Conservation (phyloP, 1,284 basidiomycete species). For the Ceratobasidium sp. region DNA sequence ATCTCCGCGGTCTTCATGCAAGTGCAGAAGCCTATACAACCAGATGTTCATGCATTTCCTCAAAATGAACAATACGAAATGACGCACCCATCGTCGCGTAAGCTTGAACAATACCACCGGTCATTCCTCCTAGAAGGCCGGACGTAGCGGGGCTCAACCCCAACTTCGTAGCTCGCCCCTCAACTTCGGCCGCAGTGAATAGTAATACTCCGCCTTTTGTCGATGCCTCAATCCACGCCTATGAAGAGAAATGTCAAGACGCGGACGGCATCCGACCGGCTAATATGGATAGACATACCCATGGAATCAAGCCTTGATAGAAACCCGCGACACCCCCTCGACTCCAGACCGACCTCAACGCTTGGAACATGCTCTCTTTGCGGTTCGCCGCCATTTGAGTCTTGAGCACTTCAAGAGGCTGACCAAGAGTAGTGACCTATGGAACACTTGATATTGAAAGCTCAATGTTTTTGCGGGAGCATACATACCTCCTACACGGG, state of each 20-base stretch:
- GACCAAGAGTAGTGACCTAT: slow-evolving; percentile 94
- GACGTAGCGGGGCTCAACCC: slow-evolving; percentile 82
- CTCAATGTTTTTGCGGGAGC: not conserved
- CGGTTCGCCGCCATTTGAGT: slow-evolving; percentile 98
- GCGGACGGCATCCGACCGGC: slow-evolving; percentile 27
- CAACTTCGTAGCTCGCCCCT: slow-evolving; percentile 67
- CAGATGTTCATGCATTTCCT: not conserved
- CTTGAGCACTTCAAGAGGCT: slow-evolving; percentile 98
- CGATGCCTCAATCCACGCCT: slow-evolving; percentile 99
- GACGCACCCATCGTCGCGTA: slow-evolving; percentile 98
- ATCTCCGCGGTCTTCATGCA: slow-evolving; percentile 99
- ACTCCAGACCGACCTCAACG: slow-evolving; percentile 85
- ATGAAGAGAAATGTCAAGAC: slow-evolving; percentile 37
- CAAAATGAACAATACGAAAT: not conserved
- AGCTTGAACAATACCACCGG: slow-evolving; percentile 96
- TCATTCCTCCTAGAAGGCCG: slow-evolving; percentile 95
- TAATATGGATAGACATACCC: slow-evolving; percentile 65
- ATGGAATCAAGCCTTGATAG: slow-evolving; percentile 99
- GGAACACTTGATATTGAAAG: slow-evolving; percentile 38
- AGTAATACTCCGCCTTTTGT: slow-evolving; percentile 97
- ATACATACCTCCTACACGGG: slow-evolving; percentile 57
- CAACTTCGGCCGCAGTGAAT: slow-evolving; percentile 95
- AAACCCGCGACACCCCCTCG: slow-evolving; percentile 91
- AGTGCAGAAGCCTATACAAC: slow-evolving; percentile 84
- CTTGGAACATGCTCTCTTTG: slow-evolving; percentile 87